Evolutionary conservation across 768 basidiomycete genomes (phyloP).

Genomic region (Boletus bicolor): DNA sequence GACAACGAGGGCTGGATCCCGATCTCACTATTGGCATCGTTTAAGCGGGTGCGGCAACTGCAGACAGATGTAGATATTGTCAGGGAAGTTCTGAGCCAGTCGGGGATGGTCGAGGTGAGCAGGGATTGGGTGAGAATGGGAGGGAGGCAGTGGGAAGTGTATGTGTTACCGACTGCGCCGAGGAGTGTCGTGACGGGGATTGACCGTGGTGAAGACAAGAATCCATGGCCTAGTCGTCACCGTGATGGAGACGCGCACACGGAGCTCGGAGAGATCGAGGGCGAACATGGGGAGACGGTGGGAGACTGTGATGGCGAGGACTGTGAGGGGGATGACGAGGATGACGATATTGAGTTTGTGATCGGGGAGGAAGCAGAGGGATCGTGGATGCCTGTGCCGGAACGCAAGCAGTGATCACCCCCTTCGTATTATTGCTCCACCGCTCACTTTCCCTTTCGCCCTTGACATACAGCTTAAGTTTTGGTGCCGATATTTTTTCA

Average conservation of each 20-base stretch:
- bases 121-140: conserved; percentile 67
- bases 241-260: background rate
- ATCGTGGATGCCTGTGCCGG: conserved; percentile 34
- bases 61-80: conserved; percentile 61
- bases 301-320: conserved; percentile 34
- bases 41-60: conserved; percentile 75
- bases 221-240: background rate
- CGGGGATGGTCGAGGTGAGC: conserved; percentile 67
- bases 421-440: background rate
- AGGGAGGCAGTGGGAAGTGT: conserved; percentile 54
- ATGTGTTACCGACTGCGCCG: conserved; percentile 57
- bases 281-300: conserved; percentile 21
- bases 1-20: conserved; percentile 86
- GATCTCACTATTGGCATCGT: conserved; percentile 77
- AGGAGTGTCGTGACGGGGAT: conserved; percentile 35
- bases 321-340: conserved; percentile 51
- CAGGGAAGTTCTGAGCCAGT: conserved; percentile 64
- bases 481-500: conserved; percentile 1
- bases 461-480: conserved; percentile 8
- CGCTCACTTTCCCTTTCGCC: background rate
- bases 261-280: conserved; percentile 14
- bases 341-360: conserved; percentile 77
- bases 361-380: conserved; percentile 48
- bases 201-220: background rate
- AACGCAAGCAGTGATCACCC: conserved; percentile 25